Percentiles rank a stretch among this genome's conserved stretches.
phyloP scores from a whole-genome alignment of 2,329 filamentous ascomycete species.

The Colletotrichum eleusines region DNA sequence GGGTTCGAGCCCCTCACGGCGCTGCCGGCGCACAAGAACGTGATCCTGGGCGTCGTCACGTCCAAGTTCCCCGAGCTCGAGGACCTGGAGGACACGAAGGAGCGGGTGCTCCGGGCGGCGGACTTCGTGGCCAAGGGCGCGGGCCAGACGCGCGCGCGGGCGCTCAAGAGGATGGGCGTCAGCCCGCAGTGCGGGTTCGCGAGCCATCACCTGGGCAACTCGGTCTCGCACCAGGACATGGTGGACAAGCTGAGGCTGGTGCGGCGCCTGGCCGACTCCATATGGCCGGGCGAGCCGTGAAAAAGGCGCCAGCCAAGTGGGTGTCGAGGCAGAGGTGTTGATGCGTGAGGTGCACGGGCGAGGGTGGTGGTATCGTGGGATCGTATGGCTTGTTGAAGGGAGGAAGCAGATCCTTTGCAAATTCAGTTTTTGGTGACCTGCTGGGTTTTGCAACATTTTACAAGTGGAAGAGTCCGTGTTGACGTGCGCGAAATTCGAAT shows the following conservation, averaged over 20 bases:
- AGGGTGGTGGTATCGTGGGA: background rate
- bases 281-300: constrained; percentile 41
- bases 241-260: constrained; percentile 36
- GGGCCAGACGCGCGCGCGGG: constrained; percentile 71
- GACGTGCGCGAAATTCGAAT: background rate
- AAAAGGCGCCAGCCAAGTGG: background rate
- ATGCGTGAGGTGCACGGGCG: background rate
- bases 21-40: constrained; percentile 71
- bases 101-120: constrained; percentile 68
- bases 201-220: constrained; percentile 52
- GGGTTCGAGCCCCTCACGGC: constrained; percentile 72
- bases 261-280: constrained; percentile 31
- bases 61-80: constrained; percentile 71
- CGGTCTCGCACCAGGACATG: constrained; percentile 37
- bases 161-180: constrained; percentile 73
- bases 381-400: background rate
- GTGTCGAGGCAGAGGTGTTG: background rate
- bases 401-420: background rate
- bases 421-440: background rate
- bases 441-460: background rate
- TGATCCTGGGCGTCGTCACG: constrained; percentile 71
- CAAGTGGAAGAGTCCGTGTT: background rate
- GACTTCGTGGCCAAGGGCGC: constrained; percentile 75
- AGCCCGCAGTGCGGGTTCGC: constrained; percentile 80
- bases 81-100: constrained; percentile 66